Evolutionary conservation across 805 yeast species (phyloP), one percentile per base, ranked within the genome.

Genomic region (Ogataea chonburiensis): DNA sequence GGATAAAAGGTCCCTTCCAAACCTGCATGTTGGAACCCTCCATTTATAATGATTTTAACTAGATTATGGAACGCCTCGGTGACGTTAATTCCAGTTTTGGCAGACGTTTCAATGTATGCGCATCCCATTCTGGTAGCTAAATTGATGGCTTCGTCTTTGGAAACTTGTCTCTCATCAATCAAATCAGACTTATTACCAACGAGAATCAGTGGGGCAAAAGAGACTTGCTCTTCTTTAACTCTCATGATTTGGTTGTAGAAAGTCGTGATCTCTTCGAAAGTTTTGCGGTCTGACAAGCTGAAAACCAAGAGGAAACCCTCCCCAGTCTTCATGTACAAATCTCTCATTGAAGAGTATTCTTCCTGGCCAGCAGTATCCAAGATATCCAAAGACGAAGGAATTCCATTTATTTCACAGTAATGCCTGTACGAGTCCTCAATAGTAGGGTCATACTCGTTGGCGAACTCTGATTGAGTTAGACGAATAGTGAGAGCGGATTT

Each of bases 311-410:
- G 65, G 53, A 89, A 89, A 11, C 97, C 98, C 62, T 89, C 96
- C 28, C 97, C 97, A 2, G 95, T 86, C 44, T 95, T 76, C 94
- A 89, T 89, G 63, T 89, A 89, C 61, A 87, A 93, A 58, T 91
- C 98, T 52, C 89, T 68, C 87, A 83, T 80, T 13, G 96, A 95
- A 37, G 87, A 77, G 61, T 89, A 89, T 64, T 89, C 97, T 63
- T 91, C 98, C 69, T 89, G 97, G 26, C 98, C 98, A 2, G 98
- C 98, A 14, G 98, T 93, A 63, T 93, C 98, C 55, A 93, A 74
- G 26, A 93, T 88, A 61, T 93, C 98, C 45, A 84, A 64, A 16
- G 85, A 70, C 1, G 86, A 80, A 23, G 79, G 83, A 56, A 81
- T 86, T 41, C 77, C 78, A 58, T 89, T 95, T 24, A 93, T 79